Conservation (phyloP, 2,329 filamentous ascomycete genomes). For the Xylaria sp. region DNA sequence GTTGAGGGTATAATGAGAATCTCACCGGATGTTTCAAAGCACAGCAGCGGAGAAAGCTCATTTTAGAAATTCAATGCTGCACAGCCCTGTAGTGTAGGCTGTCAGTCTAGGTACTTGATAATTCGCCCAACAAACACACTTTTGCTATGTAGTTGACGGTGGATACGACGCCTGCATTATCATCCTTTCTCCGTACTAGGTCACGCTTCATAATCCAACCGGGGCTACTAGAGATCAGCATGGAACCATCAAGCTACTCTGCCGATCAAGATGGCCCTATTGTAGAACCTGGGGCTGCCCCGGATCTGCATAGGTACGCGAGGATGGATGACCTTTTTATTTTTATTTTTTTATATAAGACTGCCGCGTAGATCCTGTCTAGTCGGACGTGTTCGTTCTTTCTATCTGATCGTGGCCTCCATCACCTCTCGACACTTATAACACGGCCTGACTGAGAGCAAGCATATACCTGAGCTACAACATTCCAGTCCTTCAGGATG, state of each 20-base stretch:
- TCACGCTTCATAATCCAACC: constrained; percentile 14
- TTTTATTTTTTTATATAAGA: constrained; percentile 28
- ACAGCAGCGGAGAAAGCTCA: constrained; percentile 4
- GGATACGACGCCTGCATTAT: constrained; percentile 30
- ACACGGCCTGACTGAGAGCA: neutral
- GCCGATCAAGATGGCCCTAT: constrained; percentile 19
- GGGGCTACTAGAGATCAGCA: constrained; percentile 1
- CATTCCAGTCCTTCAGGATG: constrained; percentile 39
- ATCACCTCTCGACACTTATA: neutral
- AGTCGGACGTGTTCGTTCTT: neutral
- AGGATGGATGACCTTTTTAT: neutral
- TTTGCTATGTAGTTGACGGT: constrained; percentile 4
- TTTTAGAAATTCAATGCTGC: constrained; percentile 18
- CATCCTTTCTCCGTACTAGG: constrained; percentile 23
- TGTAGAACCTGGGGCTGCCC: constrained; percentile 6
- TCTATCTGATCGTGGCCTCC: constrained; percentile 20
- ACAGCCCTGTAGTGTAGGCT: constrained; percentile 23
- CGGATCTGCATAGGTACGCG: constrained; percentile 10
- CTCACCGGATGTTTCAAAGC: constrained; percentile 10
- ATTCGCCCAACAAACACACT: neutral
- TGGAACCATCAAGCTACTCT: constrained; percentile 23
- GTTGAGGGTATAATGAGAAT: constrained; percentile 12
- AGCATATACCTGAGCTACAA: constrained; percentile 15
- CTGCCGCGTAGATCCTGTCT: constrained; percentile 2
- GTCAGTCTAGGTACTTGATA: constrained; percentile 5